phyloP scores from a whole-genome alignment of 345 rosid species.

The Lenwebbia sp. region DNA sequence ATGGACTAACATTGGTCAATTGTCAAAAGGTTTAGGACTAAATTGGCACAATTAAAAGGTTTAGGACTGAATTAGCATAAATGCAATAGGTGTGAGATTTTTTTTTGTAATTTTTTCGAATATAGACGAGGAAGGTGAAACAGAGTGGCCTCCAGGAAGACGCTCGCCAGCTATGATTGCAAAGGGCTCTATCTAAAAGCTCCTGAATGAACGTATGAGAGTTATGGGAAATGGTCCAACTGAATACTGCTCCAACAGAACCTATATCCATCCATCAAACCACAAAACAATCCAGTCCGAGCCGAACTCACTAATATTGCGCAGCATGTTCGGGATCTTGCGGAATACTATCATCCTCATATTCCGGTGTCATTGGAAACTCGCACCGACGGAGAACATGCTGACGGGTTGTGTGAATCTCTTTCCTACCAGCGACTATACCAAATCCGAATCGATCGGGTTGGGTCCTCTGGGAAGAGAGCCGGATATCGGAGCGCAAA shows the following conservation, averaged over 20 bases:
- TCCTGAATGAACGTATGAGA: not conserved
- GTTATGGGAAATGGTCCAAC: not conserved
- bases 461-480: not conserved
- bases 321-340: not conserved
- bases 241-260: not conserved
- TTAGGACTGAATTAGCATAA: too few species aligned
- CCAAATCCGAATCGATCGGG: not conserved
- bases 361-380: not conserved
- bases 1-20: too few species aligned
- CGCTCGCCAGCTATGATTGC: not conserved
- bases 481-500: too few species aligned
- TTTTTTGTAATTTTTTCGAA: too few species aligned
- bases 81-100: too few species aligned
- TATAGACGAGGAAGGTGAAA: not conserved
- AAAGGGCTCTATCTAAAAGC: not conserved
- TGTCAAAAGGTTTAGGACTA: too few species aligned
- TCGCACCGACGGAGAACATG: not conserved
- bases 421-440: not conserved
- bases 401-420: not conserved
- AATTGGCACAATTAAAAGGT: too few species aligned
- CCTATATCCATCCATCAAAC: not conserved
- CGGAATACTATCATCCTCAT: not conserved
- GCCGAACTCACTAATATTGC: not conserved
- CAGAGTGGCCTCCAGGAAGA: not conserved
- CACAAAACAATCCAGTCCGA: not conserved